These are phyloP conservation scores for Hibiscus trionum DNA, from an alignment of 345 rosid genomes.

Conservation along the genomic window DNA sequence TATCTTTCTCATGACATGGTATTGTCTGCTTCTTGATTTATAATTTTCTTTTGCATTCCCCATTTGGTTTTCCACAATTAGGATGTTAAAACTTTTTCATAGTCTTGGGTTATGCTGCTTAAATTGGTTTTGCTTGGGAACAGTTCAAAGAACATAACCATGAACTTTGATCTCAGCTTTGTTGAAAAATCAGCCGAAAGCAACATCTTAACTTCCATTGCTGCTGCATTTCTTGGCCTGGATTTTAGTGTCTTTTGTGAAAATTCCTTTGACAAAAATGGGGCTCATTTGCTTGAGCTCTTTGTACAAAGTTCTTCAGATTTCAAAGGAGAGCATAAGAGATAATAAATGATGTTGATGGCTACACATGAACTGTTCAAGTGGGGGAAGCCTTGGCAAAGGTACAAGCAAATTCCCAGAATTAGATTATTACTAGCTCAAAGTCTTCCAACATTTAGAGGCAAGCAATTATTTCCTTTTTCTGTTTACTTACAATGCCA, in stretches of 20 bases:
- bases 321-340: neutral
- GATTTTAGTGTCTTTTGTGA: neutral
- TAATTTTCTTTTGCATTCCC: too few species aligned
- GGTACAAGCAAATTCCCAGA: neutral
- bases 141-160: neutral
- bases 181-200: neutral
- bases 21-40: too few species aligned
- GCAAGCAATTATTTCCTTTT: neutral
- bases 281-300: neutral
- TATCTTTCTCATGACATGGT: neutral
- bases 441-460: neutral
- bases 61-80: too few species aligned
- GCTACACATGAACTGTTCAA: neutral
- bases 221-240: neutral
- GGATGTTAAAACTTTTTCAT: too few species aligned
- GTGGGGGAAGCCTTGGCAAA: neutral
- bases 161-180: neutral
- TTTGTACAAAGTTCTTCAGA: neutral
- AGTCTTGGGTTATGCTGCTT: too few species aligned
- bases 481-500: slow-evolving; percentile 4
- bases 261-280: neutral
- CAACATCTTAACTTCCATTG: slow-evolving; percentile 4
- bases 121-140: too few species aligned
- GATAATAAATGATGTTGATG: neutral
- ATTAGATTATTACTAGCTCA: neutral